These are phyloP conservation scores for Flaveria trinervia DNA, from an alignment of 129 eudicot genomes.

Conservation along the genomic window DNA sequence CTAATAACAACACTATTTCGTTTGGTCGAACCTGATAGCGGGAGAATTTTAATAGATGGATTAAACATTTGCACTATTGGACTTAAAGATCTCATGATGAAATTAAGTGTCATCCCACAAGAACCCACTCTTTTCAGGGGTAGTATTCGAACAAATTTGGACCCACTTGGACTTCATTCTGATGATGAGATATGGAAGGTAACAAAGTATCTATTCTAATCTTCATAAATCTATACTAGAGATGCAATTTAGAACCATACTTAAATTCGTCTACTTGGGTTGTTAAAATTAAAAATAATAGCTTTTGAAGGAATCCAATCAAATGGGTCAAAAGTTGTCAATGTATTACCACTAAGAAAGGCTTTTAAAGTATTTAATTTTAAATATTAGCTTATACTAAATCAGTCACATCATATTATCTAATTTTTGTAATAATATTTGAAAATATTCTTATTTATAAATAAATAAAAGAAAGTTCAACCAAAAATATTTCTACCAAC, in stretches of 20 bases:
- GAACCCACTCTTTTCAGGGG: constrained; percentile 88
- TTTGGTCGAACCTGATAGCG: constrained; percentile 65
- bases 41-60: constrained; percentile 63
- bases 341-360: no score
- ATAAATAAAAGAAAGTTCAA: no score
- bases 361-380: no score
- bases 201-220: background rate
- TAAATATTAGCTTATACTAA: no score
- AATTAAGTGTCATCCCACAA: constrained; percentile 85
- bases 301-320: no score
- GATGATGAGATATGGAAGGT: constrained; percentile 88
- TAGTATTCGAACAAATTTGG: constrained; percentile 68
- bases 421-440: no score
- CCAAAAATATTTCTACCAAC: no score
- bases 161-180: constrained; percentile 68
- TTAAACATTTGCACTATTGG: constrained; percentile 68
- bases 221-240: background rate
- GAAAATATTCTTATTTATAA: no score
- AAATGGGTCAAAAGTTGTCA: no score
- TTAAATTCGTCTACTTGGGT: background rate
- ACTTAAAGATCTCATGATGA: constrained; percentile 70
- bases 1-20: constrained; percentile 70
- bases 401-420: no score
- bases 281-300: no score
- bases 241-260: background rate